phyloP scores from a whole-genome alignment of 129 eudicot species.

The Kitagawia praeruptora region DNA sequence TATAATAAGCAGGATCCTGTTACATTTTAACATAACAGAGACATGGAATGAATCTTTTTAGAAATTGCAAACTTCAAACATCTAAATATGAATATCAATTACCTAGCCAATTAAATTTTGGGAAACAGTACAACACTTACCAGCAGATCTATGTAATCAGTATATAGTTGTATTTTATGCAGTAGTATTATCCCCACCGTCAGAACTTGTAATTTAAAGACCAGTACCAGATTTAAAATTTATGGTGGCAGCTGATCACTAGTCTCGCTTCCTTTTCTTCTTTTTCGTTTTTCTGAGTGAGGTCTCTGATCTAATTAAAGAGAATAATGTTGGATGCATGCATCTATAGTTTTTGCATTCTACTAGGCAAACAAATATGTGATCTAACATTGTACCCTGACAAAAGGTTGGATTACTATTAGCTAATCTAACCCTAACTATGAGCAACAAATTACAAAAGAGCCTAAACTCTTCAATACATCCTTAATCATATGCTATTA shows the following conservation, averaged over 20 bases:
- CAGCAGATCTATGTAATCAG: neutral
- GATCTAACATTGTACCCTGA: neutral
- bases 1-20: conserved; percentile 91
- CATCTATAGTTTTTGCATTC: neutral
- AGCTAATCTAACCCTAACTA: neutral
- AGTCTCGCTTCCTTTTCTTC: neutral
- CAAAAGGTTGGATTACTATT: neutral
- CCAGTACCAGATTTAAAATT: neutral
- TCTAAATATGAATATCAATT: neutral
- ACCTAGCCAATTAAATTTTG: neutral
- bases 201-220: neutral
- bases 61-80: neutral
- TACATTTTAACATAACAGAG: conserved; percentile 7
- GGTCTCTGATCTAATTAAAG: neutral
- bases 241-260: neutral
- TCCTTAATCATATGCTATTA: neutral
- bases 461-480: neutral
- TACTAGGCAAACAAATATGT: neutral
- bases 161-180: neutral
- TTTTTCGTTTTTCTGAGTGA: neutral
- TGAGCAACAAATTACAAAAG: neutral
- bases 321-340: neutral
- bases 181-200: neutral
- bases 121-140: neutral
- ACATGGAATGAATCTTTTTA: neutral